These are phyloP conservation scores for Inosperma sp. DNA, from an alignment of 768 basidiomycete species.

Conservation along the genomic window DNA sequence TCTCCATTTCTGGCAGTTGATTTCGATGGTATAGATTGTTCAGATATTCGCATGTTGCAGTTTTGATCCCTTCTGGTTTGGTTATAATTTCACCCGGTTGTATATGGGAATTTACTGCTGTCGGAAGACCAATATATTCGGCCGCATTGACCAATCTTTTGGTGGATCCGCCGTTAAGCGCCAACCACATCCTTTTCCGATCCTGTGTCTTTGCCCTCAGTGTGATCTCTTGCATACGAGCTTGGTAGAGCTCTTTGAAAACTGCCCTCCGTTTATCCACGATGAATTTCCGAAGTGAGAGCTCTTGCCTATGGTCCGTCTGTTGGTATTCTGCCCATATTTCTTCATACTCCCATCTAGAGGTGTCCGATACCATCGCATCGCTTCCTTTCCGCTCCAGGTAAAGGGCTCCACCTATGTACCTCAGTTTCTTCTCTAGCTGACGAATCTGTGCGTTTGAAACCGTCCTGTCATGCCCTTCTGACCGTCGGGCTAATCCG, in stretches of 20 bases:
- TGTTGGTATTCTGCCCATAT: not conserved
- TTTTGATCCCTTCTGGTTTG: slow-evolving; percentile 12
- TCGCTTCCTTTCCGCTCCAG: not conserved
- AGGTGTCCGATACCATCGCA: not conserved
- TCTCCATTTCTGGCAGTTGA: slow-evolving; percentile 11
- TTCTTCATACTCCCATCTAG: not conserved
- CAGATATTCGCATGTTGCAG: slow-evolving; percentile 17
- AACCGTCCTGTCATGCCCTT: not conserved
- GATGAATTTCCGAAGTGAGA: not conserved
- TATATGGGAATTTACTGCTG: slow-evolving; percentile 8
- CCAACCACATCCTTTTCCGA: not conserved
- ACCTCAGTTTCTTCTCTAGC: not conserved
- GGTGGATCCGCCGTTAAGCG: slow-evolving; percentile 3
- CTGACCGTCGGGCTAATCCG: not conserved
- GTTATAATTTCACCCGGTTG: slow-evolving; percentile 5
- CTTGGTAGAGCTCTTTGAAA: not conserved
- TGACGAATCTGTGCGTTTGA: not conserved
- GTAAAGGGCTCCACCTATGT: not conserved
- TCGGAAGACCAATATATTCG: slow-evolving; percentile 4
- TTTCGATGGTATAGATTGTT: slow-evolving; percentile 13
- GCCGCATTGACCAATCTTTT: not conserved
- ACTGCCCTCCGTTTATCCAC: not conserved
- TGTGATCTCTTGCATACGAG: not conserved
- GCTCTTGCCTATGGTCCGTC: not conserved
- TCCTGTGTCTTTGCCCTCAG: not conserved